These are phyloP conservation scores for Puya raimondii DNA, from an alignment of 176 grass and related monocot genomes.

Conservation along the genomic window DNA sequence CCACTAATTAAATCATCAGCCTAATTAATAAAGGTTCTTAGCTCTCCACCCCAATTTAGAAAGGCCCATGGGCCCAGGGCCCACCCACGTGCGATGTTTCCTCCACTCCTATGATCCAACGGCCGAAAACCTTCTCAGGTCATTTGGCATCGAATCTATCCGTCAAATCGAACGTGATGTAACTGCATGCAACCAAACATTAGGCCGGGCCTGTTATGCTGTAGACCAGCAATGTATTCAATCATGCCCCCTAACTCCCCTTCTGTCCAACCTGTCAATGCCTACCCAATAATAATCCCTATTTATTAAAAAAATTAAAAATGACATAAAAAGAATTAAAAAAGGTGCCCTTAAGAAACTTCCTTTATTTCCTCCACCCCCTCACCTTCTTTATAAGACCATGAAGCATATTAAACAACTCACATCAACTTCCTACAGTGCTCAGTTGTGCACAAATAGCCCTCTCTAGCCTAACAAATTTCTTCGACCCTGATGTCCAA, in stretches of 20 bases:
- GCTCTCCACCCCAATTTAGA: neutral
- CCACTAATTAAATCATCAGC: too few relatives aligned
- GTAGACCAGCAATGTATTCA: neutral
- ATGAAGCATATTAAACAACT: neutral
- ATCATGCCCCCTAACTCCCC: neutral
- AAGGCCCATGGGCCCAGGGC: neutral
- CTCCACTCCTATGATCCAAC: neutral
- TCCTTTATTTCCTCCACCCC: neutral
- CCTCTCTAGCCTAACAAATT: neutral
- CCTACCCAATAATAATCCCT: neutral
- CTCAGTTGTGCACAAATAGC: neutral
- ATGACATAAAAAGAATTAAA: too few relatives aligned
- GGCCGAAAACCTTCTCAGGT: neutral
- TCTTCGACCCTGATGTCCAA: neutral
- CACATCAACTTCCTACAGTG: neutral
- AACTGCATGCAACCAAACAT: neutral
- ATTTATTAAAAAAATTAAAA: too few relatives aligned
- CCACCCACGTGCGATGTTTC: neutral
- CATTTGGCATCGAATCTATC: neutral
- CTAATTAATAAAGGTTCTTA: too few relatives aligned
- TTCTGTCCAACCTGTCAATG: neutral
- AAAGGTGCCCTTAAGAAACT: too few relatives aligned
- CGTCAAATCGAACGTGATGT: neutral
- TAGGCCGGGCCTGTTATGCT: neutral
- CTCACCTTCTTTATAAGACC: neutral